Evolutionary conservation across 148 eudicot species (phyloP).

Genomic region (Spergularia bocconei): DNA sequence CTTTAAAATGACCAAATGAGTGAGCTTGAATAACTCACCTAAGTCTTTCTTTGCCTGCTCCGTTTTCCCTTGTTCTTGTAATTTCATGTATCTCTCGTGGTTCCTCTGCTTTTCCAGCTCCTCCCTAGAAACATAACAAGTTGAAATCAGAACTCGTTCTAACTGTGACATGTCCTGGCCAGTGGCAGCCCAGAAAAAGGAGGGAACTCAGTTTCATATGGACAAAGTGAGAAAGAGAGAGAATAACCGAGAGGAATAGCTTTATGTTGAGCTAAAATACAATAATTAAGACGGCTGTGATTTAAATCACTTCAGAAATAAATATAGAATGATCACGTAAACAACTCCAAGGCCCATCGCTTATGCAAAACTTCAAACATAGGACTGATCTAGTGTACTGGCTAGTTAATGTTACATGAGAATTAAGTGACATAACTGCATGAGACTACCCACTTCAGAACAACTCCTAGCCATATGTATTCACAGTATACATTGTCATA

Average conservation of each 20-base stretch:
- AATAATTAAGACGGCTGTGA: background rate
- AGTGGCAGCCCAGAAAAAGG: background rate
- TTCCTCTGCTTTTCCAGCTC: conserved; percentile 85
- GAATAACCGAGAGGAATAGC: background rate
- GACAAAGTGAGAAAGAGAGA: background rate
- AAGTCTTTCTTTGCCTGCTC: conserved; percentile 93
- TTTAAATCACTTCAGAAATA: background rate
- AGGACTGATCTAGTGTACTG: too few relatives aligned
- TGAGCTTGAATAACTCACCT: conserved; percentile 43
- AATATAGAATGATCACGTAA: too few relatives aligned
- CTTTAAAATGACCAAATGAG: background rate
- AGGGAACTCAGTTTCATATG: background rate
- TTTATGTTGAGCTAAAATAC: background rate
- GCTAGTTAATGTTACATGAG: too few relatives aligned
- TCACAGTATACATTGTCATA: too few relatives aligned
- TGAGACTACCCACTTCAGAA: too few relatives aligned
- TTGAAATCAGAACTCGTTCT: background rate
- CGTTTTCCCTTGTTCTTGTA: conserved; percentile 97
- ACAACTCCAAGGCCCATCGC: too few relatives aligned
- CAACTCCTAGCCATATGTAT: too few relatives aligned
- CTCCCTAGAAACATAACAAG: conserved; percentile 45
- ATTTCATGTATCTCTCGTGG: conserved; percentile 89
- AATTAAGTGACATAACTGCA: too few relatives aligned
- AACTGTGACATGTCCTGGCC: background rate
- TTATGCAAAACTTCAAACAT: too few relatives aligned